Evolutionary conservation across 768 basidiomycete genomes (phyloP).

Genomic region (Boletus bicolor): DNA sequence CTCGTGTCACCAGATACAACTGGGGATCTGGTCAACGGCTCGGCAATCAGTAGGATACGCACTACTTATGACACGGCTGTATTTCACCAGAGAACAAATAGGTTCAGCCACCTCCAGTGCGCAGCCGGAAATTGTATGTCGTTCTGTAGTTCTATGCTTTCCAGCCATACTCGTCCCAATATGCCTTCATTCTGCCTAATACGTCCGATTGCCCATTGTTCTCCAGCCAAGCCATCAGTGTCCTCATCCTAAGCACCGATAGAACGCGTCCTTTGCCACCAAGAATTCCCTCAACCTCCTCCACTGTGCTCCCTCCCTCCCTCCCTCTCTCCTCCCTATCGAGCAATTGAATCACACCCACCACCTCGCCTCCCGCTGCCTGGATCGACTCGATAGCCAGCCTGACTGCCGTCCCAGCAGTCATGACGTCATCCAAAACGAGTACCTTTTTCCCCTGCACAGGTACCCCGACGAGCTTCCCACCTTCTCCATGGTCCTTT

Average conservation of each 20-base stretch:
- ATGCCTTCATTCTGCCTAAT: constrained; percentile 69
- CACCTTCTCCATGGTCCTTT: constrained; percentile 97
- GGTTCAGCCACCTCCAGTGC: background rate
- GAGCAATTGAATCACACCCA: constrained; percentile 84
- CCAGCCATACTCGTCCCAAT: constrained; percentile 39
- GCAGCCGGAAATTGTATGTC: background rate
- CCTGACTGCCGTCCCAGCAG: constrained; percentile 84
- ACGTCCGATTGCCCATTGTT: constrained; percentile 62
- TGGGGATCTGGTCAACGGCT: constrained; percentile 60
- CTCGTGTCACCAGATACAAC: constrained; percentile 32
- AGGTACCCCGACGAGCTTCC: constrained; percentile 80
- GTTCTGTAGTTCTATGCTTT: constrained; percentile 16
- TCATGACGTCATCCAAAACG: constrained; percentile 96
- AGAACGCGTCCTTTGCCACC: constrained; percentile 65
- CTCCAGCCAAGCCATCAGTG: constrained; percentile 82
- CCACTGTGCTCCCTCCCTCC: constrained; percentile 64
- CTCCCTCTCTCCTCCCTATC: constrained; percentile 57
- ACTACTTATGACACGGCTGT: background rate
- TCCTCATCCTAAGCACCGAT: constrained; percentile 80
- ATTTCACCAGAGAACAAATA: background rate
- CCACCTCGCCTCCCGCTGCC: constrained; percentile 70
- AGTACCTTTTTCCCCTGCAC: constrained; percentile 81
- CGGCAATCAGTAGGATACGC: constrained; percentile 29
- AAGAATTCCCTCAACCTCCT: constrained; percentile 74
- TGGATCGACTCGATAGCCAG: constrained; percentile 74